These are phyloP conservation scores for Pyrus hybrid DNA, from an alignment of 331 rosid species.

Conservation along the genomic window DNA sequence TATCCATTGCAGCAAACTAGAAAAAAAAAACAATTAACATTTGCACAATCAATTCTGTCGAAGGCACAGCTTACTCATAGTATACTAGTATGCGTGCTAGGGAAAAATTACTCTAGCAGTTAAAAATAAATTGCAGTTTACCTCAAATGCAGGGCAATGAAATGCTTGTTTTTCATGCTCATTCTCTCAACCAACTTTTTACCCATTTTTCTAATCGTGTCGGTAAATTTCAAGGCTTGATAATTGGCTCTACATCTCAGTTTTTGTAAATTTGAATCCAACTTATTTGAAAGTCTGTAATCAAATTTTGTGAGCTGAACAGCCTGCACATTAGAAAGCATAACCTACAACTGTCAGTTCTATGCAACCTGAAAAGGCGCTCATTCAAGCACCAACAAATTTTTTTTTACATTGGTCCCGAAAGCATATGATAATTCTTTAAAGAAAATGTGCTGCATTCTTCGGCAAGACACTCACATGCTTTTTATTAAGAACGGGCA, in stretches of 20 bases:
- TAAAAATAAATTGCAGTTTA: constrained; percentile 18
- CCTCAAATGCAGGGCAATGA: constrained; percentile 91
- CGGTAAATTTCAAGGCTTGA: constrained; percentile 73
- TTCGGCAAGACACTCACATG: constrained; percentile 42
- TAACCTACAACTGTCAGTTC: constrained; percentile 1
- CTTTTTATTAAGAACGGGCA: constrained; percentile 57
- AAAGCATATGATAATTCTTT: background rate
- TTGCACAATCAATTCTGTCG: background rate
- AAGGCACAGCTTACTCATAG: background rate
- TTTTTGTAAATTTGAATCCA: constrained; percentile 61
- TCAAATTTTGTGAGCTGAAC: constrained; percentile 83
- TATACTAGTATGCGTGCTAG: background rate
- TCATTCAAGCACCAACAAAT: background rate
- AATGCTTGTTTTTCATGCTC: constrained; percentile 61
- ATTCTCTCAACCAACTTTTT: constrained; percentile 54
- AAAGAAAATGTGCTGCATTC: background rate
- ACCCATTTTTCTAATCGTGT: constrained; percentile 55
- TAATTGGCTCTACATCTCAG: constrained; percentile 84
- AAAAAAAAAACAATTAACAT: background rate
- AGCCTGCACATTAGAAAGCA: constrained; percentile 39
- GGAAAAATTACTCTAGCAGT: constrained; percentile 1
- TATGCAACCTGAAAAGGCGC: background rate
- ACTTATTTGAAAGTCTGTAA: constrained; percentile 76
- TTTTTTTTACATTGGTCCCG: background rate
- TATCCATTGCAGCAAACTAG: background rate